Evolutionary conservation across 495 filamentous ascomycete genomes (phyloP).

Genomic region (Trichoderma orchidacearum): DNA sequence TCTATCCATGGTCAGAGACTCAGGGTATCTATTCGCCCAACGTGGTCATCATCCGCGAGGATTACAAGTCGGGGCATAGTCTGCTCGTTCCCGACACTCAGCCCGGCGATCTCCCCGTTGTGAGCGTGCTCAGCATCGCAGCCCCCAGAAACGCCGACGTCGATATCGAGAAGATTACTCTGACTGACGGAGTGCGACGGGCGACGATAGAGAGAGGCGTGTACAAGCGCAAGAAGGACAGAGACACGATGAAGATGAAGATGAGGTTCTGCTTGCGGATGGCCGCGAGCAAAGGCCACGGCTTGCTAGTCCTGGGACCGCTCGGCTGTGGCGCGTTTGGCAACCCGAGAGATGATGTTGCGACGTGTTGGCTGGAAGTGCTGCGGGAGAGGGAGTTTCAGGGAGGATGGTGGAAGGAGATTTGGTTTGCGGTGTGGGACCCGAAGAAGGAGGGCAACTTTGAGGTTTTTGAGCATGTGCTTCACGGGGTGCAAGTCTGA

Average conservation of each 20-base stretch:
- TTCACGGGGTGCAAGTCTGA: conserved; percentile 32
- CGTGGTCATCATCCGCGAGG: conserved; percentile 40
- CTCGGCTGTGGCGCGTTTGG: conserved; percentile 51
- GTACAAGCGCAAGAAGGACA: conserved; percentile 18
- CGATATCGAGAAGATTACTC: conserved; percentile 2
- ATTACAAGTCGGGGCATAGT: conserved; percentile 21
- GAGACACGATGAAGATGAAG: conserved; percentile 39
- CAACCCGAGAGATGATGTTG: conserved; percentile 43
- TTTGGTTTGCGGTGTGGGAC: conserved; percentile 41
- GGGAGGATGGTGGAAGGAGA: conserved; percentile 41
- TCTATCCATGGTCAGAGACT: conserved; percentile 34
- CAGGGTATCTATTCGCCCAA: conserved; percentile 43
- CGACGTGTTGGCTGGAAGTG: conserved; percentile 41
- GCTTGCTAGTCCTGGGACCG: conserved; percentile 45
- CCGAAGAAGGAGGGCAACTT: conserved; percentile 33
- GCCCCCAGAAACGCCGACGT: conserved; percentile 25
- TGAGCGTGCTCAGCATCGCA: conserved; percentile 44
- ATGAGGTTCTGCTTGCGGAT: conserved; percentile 45
- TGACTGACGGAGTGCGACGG: neutral
- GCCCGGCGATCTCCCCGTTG: conserved; percentile 24
- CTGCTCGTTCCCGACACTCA: conserved; percentile 22
- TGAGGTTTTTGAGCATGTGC: conserved; percentile 28
- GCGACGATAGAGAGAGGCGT: conserved; percentile 4
- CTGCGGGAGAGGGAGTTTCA: conserved; percentile 44
- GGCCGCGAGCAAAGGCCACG: conserved; percentile 35